Evolutionary conservation across 2,329 filamentous ascomycete species (phyloP).

Genomic region (Diaporthe ilicicola): DNA sequence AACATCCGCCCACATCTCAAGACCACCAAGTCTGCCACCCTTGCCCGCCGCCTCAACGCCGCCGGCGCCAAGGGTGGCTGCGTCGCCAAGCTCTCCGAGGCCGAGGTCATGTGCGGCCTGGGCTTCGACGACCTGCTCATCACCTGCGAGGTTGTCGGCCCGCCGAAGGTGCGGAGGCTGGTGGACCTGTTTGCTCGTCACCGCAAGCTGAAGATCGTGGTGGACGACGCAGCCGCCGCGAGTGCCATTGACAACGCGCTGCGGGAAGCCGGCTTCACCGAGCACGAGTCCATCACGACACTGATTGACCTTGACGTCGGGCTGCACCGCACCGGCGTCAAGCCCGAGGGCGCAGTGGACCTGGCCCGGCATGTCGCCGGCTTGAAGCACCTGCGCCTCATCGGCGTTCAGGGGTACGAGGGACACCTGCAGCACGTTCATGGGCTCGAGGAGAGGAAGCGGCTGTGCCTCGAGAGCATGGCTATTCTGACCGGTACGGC

Average conservation of each 20-base stretch:
- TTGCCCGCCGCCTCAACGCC: conserved; percentile 52
- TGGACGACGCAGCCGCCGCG: conserved; percentile 56
- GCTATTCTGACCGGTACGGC: conserved; percentile 52
- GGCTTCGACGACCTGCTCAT: conserved; percentile 60
- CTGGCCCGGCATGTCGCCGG: conserved; percentile 50
- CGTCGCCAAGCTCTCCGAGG: conserved; percentile 60
- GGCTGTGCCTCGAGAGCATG: conserved; percentile 56
- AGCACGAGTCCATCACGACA: conserved; percentile 47
- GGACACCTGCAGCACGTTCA: conserved; percentile 62
- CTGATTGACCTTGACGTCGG: conserved; percentile 61
- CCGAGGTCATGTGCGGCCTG: conserved; percentile 50
- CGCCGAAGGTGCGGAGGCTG: conserved; percentile 54
- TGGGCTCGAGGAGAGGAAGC: conserved; percentile 49
- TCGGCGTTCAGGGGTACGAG: conserved; percentile 62
- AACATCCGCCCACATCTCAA: conserved; percentile 61
- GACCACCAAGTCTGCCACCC: conserved; percentile 57
- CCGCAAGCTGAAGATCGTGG: conserved; percentile 52
- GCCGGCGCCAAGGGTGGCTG: conserved; percentile 60
- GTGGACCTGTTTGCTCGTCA: conserved; percentile 53
- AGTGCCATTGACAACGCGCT: conserved; percentile 54
- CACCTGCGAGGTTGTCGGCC: conserved; percentile 59
- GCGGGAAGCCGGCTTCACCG: conserved; percentile 41
- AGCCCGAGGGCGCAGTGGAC: conserved; percentile 48
- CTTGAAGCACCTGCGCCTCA: conserved; percentile 50
- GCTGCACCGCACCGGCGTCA: conserved; percentile 57